Conservation (phyloP, 139 green algal genomes). For the Tetradesmus lagerheimii region DNA sequence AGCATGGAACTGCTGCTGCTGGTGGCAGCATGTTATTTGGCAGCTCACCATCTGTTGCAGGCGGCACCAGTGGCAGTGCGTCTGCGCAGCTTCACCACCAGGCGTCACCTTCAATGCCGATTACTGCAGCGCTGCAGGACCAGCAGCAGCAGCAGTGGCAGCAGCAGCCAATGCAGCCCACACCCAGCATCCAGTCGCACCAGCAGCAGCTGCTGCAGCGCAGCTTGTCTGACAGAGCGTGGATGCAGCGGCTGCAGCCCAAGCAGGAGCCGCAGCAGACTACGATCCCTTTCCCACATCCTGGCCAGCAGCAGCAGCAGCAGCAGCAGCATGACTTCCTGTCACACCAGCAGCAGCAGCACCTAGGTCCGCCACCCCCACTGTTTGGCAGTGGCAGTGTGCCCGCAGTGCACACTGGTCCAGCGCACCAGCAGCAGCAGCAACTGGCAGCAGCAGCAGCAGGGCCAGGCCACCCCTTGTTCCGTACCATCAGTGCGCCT, state of each 20-base stretch:
- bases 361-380: too few species aligned
- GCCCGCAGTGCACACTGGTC: neutral
- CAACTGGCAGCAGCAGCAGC: neutral
- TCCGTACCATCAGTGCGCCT: slow-evolving; percentile 24
- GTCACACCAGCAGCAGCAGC: slow-evolving; percentile 5
- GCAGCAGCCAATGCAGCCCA: neutral
- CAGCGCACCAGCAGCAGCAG: neutral
- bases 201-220: neutral
- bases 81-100: neutral
- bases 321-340: neutral
- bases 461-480: neutral
- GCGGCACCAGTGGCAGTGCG: neutral
- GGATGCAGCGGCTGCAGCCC: neutral
- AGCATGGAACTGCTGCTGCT: neutral
- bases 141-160: neutral
- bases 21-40: neutral
- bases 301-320: slow-evolving; percentile 16
- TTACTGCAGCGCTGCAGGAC: neutral
- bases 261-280: slow-evolving; percentile 16
- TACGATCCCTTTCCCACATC: neutral
- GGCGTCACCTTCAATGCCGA: neutral
- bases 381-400: neutral
- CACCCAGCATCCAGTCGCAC: neutral
- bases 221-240: too few species aligned
- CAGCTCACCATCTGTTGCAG: neutral